Base-by-base conservation (phyloP, 129 eudicot genomes). In the Ambrosia trifida region DNA sequence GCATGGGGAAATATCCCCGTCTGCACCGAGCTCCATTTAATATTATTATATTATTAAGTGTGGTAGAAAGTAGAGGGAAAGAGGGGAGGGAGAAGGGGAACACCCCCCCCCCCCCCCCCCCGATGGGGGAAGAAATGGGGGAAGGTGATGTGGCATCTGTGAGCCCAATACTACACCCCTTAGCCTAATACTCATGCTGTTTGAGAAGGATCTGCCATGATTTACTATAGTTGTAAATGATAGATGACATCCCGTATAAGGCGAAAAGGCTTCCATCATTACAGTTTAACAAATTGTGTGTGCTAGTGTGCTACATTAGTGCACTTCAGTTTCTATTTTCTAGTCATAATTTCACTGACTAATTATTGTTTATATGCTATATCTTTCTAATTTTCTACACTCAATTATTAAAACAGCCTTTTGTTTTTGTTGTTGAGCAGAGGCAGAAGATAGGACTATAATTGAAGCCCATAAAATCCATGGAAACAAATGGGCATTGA, bases 401-500 rank as follows among this genome's bases (percentile, higher is more conserved):
- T 12, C n/a, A 35, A 32, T 68, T 17, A 53, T 46, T 4, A 16
- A 68, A 68, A 44, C n/a, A 68, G 30, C 14, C 2, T 56, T 9
- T 60, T 66, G 31, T 17, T 4, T 51, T 59, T 59, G 16, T 28
- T 50, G 62, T 46, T 20, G 43, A 84, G 86, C 88, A 89, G 96
- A 88, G 20, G 88, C 86, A 78, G 97, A 91, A 56, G 97, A 88
- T 67, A 83, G 76, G 19, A 77, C 81, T 57, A 82, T 91, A 41
- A 11, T 88, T 2, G 74, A 84, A 5, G 96, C 97, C 9, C 97
- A 91, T 76, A 88, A 79, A 38, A 75, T 79, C 49, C 87, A 84
- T 77, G 97, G 97, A 72, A 91, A 86, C 81, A 91, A 84, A 84
- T 91, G 97, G 97, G 88, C 97, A n/a, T 35, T 69, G 35, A 91